A percentile compares a stretch with the other conserved stretches of the same genome.
Evolutionary conservation across 108 stramenopile species (phyloP).

Genomic region (Thalassiosira profunda): DNA sequence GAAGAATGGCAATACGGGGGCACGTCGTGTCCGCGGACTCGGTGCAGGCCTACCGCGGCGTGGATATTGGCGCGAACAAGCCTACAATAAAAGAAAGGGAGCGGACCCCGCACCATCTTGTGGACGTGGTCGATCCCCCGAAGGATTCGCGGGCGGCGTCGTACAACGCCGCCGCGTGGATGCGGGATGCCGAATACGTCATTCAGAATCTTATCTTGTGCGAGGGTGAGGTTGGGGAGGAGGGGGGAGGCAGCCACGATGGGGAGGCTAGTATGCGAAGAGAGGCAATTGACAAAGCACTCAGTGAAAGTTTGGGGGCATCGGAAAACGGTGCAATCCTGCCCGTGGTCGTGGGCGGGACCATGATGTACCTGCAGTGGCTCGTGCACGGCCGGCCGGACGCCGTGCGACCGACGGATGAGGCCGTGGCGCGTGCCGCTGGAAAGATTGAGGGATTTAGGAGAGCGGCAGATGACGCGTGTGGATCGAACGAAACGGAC

Average conservation of each 20-base stretch:
- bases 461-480: background rate
- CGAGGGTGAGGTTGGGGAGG: background rate
- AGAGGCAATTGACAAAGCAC: slow-evolving; percentile 18
- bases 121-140: slow-evolving; percentile 80
- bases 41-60: slow-evolving; percentile 93
- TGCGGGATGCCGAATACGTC: slow-evolving; percentile 64
- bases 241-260: background rate
- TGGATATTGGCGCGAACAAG: slow-evolving; percentile 96
- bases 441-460: slow-evolving; percentile 48
- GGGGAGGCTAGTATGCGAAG: slow-evolving; percentile 14
- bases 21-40: slow-evolving; percentile 94
- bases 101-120: slow-evolving; percentile 88
- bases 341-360: slow-evolving; percentile 91
- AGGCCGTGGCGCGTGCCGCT: slow-evolving; percentile 58
- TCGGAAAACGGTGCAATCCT: slow-evolving; percentile 23
- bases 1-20: slow-evolving; percentile 11
- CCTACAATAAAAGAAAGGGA: slow-evolving; percentile 82
- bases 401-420: slow-evolving; percentile 77
- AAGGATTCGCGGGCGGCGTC: slow-evolving; percentile 4
- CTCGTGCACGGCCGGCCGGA: slow-evolving; percentile 95
- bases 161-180: slow-evolving; percentile 95
- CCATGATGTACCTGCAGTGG: slow-evolving; percentile 99
- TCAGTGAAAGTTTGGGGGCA: slow-evolving; percentile 1
- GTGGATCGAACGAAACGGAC: background rate
- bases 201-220: slow-evolving; percentile 52